Base-by-base conservation (phyloP, 176 grass and related monocot species). In the Rhipidocladum racemiflorum region DNA sequence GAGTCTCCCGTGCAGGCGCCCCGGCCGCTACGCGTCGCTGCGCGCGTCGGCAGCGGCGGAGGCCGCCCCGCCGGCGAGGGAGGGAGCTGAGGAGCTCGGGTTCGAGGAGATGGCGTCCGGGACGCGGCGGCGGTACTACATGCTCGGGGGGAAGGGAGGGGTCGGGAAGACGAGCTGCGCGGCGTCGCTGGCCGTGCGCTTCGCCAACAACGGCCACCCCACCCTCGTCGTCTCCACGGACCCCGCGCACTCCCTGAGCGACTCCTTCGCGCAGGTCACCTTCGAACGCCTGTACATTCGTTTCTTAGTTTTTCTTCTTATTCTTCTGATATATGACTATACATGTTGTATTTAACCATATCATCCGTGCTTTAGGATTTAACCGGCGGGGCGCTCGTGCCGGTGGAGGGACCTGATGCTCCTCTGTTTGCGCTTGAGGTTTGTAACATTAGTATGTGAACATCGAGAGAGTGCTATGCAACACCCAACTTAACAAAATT, bases 141-240 rank as follows among this genome's bases (percentile, higher is more conserved):
- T 97, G 94, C 88, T 97, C 46, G 94, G 94, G 1, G 94, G 94
- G 3, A 94, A 97, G 81, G 94, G 94, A 3, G 90, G 94, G 6
- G 94, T 94, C 36, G 92, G 94, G 48, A 97, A 97, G 83, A 97
- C 90, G 30, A 97, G 94, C 68, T 97, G 94, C 68, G 94, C 92
- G 2, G 92, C 90, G 54, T 92, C 92, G 12, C 90, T 97, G 48
- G 92, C 90, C 51, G 92, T 97, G 68, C 91, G 91, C 72, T 97
- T 97, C 84, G 94, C 94, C 25, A 97, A 97, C 90, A 76, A 62
- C 72, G 92, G 92, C 38, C 92, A 97, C 78, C 94, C 94, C 20
- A 97, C 92, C 36, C 86, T 97, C 44, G 83, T 97, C 7, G 91
- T 97, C 60, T 97, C 94, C 21, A 97, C 92, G 12, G 91, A 97